These are phyloP conservation scores for Roridomyces roridus DNA, from an alignment of 768 basidiomycete genomes.

Conservation along the genomic window DNA sequence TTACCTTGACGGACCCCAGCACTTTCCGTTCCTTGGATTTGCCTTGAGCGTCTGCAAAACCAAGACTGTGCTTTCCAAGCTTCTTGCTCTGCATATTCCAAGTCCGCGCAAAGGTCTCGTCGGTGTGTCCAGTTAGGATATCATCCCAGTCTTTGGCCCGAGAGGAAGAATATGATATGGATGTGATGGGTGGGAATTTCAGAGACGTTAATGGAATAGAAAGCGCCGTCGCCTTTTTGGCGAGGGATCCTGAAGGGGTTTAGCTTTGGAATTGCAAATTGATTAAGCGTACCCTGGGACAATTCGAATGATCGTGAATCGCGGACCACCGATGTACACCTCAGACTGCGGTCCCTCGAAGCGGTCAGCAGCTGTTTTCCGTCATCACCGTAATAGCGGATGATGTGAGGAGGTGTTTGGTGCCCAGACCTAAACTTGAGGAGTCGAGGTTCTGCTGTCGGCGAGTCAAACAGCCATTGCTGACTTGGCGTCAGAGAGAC, in stretches of 20 bases:
- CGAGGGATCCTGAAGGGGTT: slow-evolving; percentile 69
- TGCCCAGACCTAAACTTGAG: slow-evolving; percentile 95
- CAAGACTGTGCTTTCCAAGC: slow-evolving; percentile 77
- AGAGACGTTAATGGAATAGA: slow-evolving; percentile 82
- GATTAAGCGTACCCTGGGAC: slow-evolving; percentile 73
- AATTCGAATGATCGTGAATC: slow-evolving; percentile 95
- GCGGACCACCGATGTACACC: slow-evolving; percentile 91
- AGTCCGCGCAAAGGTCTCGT: slow-evolving; percentile 82
- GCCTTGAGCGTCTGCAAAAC: slow-evolving; percentile 57
- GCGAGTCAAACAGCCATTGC: slow-evolving; percentile 99
- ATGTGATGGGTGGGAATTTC: slow-evolving; percentile 82
- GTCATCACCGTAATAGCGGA: slow-evolving; percentile 96
- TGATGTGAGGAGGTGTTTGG: slow-evolving; percentile 86
- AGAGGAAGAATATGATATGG: slow-evolving; percentile 78
- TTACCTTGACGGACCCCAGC: slow-evolving; percentile 76
- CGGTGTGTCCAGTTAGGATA: slow-evolving; percentile 87
- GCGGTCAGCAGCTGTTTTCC: slow-evolving; percentile 93
- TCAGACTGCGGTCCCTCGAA: slow-evolving; percentile 85
- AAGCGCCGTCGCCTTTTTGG: slow-evolving; percentile 78
- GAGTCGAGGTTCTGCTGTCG: slow-evolving; percentile 82
- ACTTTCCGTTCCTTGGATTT: slow-evolving; percentile 51
- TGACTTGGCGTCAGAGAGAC: slow-evolving; percentile 36
- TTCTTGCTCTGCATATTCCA: slow-evolving; percentile 89
- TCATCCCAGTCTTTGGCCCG: slow-evolving; percentile 98
- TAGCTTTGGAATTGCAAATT: neutral